Evolutionary conservation across 345 rosid genomes (phyloP).

Genomic region (Eucalyptus pauciflora): DNA sequence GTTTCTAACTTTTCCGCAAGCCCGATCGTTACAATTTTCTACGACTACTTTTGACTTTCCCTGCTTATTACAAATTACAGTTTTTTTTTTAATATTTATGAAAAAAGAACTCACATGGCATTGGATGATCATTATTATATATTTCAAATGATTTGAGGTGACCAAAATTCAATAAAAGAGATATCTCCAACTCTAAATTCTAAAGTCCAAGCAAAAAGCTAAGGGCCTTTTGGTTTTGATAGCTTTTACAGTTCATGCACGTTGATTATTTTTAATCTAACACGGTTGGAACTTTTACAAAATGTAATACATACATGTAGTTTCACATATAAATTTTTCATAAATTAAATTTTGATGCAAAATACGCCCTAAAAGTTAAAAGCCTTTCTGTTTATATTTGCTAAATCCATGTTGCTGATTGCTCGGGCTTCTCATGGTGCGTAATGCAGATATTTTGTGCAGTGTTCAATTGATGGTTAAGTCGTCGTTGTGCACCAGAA

Average conservation of each 20-base stretch:
- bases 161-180: background rate
- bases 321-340: background rate
- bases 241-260: background rate
- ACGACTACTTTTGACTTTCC: background rate
- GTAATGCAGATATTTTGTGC: background rate
- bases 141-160: background rate
- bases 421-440: background rate
- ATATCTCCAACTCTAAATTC: background rate
- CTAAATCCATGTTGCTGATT: background rate
- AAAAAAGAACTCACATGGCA: background rate
- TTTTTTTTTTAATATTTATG: too few species aligned
- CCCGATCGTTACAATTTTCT: background rate
- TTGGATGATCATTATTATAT: background rate
- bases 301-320: background rate
- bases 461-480: background rate
- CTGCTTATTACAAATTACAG: background rate
- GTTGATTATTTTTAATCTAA: background rate
- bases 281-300: background rate
- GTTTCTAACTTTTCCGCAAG: background rate
- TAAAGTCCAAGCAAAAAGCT: background rate
- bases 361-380: background rate
- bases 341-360: background rate
- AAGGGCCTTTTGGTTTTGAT: background rate
- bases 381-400: background rate
- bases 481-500: background rate